Base-by-base conservation (phyloP, 2,329 filamentous ascomycete genomes). In the Ascochyta koolunga region DNA sequence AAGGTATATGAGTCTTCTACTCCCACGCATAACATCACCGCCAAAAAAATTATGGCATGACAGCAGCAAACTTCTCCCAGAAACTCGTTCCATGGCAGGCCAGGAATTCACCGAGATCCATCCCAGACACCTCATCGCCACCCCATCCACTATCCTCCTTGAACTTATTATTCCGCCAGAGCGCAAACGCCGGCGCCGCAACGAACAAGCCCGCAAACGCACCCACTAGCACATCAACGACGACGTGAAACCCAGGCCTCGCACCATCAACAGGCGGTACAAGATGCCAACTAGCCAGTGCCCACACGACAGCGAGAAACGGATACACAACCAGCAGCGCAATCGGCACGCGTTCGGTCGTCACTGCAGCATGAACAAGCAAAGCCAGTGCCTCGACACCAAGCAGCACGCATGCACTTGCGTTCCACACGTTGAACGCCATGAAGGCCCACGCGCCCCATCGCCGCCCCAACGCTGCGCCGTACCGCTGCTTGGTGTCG, bases 401-500 rank as follows among this genome's bases (percentile, higher is more conserved):
- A 11, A 49, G 46, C n/a, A 49, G 29, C 31, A 49, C 2, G 25
- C 46, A 49, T 4, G 46, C 38, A 3, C 2, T 16, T 2, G 29
- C 29, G 6, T 49, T 42, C 46, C 46, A 49, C 21, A 43, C 19
- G 10, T 55, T 58, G 36, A 55, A 55, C 8, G 42, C 11, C n/a
- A 51, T 31, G 19, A 54, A 58, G 4, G 55, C 55, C 55, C 55
- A 55, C 2, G 50, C 11, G 5, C 50, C 55, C 46, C 45, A 48
- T 44, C 42, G 50, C 25, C 31, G 29, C 5, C 45, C 46, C n/a
- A 48, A 16, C 4, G 25, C 27, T 16, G 49, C 44, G 19, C 11
- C 54, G 22, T 57, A 53, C 11, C 54, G 49, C 13, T 53, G 49
- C 27, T 57, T 57, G 50, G 45, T 53, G 50, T 57, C 54, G 18